These are phyloP conservation scores for Phellopilus nigrolimitatus DNA, from an alignment of 1,284 basidiomycete genomes.

Conservation along the genomic window DNA sequence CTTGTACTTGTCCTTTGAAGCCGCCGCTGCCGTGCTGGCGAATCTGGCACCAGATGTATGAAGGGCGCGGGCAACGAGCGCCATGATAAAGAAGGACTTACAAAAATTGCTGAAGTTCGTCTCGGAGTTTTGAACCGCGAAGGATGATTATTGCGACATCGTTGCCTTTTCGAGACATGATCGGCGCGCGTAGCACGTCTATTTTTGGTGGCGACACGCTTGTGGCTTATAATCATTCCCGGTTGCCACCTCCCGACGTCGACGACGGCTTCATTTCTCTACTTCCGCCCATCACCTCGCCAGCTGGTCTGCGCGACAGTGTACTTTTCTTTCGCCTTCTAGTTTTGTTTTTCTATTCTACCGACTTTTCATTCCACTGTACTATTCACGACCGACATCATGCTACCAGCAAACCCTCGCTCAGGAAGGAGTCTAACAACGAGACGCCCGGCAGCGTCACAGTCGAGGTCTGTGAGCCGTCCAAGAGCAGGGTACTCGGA, in stretches of 20 bases:
- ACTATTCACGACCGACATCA: background rate
- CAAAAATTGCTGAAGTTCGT: background rate
- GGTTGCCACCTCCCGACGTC: slow-evolving; percentile 6
- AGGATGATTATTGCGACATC: slow-evolving; percentile 2
- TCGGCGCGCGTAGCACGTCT: slow-evolving; percentile 7
- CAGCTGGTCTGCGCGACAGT: slow-evolving; percentile 27
- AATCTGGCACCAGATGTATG: slow-evolving; percentile 25
- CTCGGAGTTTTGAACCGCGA: background rate
- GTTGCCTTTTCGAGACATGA: slow-evolving; percentile 2
- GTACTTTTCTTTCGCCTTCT: background rate
- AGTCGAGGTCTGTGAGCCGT: slow-evolving; percentile 16
- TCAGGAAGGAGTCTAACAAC: slow-evolving; percentile 11
- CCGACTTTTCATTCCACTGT: background rate
- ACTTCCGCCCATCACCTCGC: slow-evolving; percentile 21
- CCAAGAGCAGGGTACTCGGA: slow-evolving; percentile 3
- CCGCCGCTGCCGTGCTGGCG: slow-evolving; percentile 35
- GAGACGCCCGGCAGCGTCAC: slow-evolving; percentile 6
- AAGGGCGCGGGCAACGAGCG: slow-evolving; percentile 5
- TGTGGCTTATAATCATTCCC: background rate
- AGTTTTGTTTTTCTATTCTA: background rate
- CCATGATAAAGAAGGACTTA: slow-evolving; percentile 6
- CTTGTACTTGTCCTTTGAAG: slow-evolving; percentile 46
- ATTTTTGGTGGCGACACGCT: background rate
- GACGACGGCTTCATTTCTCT: slow-evolving; percentile 15
- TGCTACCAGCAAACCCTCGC: slow-evolving; percentile 20